Evolutionary conservation across 371 early-diverging fungal species (phyloP).

Genomic region (Smittium culicis): DNA sequence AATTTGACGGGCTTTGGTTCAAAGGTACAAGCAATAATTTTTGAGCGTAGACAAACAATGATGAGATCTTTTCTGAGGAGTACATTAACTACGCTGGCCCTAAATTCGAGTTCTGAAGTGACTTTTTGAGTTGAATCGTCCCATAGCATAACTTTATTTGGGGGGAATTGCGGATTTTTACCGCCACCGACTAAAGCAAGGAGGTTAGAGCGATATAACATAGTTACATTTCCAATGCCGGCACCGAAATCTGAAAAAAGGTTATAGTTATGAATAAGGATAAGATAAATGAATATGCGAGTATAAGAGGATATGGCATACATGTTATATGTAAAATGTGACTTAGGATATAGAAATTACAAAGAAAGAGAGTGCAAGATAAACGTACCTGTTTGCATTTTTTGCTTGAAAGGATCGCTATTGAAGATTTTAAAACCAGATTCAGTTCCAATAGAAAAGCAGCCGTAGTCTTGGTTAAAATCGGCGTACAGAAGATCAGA

Average conservation of each 20-base stretch:
- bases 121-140: conserved; percentile 62
- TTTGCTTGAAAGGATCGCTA: conserved; percentile 77
- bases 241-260: conserved; percentile 51
- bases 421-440: conserved; percentile 85
- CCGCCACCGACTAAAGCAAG: conserved; percentile 95
- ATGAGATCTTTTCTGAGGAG: conserved; percentile 66
- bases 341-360: neutral
- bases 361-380: neutral
- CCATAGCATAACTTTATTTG: conserved; percentile 82
- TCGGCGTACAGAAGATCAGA: conserved; percentile 30
- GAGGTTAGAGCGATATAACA: conserved; percentile 87
- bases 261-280: no score
- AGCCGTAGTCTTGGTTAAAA: conserved; percentile 79
- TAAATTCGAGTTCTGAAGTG: conserved; percentile 65
- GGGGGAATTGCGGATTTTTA: conserved; percentile 66
- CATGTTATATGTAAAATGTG: no score
- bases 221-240: conserved; percentile 82
- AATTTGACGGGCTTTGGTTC: conserved; percentile 50
- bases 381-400: conserved; percentile 55
- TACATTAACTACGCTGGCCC: conserved; percentile 65
- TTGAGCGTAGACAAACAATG: conserved; percentile 59
- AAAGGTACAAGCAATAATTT: conserved; percentile 73
- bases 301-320: neutral
- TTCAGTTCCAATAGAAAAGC: conserved; percentile 84
- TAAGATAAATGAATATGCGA: neutral